A percentile compares a stretch with the other conserved stretches of the same genome.
Conservation (phyloP, 2,329 filamentous ascomycete species). For the Fusarium clavum region DNA sequence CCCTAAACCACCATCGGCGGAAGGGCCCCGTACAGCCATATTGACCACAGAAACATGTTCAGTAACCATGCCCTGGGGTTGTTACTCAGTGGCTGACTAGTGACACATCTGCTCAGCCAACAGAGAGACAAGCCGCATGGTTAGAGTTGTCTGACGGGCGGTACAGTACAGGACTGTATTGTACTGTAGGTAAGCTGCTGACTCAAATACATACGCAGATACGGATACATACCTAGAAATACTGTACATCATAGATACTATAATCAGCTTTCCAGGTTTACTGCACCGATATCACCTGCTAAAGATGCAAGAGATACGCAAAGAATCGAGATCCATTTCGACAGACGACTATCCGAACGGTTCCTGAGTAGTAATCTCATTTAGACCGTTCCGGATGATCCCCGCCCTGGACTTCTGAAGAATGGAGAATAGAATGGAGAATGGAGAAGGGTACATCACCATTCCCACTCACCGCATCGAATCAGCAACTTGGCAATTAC, state of each 20-base stretch:
- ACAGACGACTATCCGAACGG: conserved; percentile 26
- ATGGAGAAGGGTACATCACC: conserved; percentile 38
- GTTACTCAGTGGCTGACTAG: conserved; percentile 16
- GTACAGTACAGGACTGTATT: background rate
- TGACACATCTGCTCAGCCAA: conserved; percentile 25
- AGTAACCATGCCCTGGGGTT: conserved; percentile 19
- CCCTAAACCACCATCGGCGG: conserved; percentile 20
- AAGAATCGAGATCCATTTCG: conserved; percentile 33
- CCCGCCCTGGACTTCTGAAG: conserved; percentile 35
- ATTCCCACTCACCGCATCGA: conserved; percentile 32
- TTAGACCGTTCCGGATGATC: conserved; percentile 20
- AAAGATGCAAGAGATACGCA: conserved; percentile 16
- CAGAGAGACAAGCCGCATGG: conserved; percentile 19
- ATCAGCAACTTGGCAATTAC: conserved; percentile 35
- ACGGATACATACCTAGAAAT: background rate
- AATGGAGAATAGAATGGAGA: conserved; percentile 39
- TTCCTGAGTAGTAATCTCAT: conserved; percentile 17
- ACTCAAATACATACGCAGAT: background rate
- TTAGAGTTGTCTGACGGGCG: conserved; percentile 4
- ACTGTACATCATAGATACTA: background rate
- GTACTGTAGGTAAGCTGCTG: background rate
- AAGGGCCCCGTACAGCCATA: conserved; percentile 22
- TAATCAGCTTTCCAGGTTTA: background rate
- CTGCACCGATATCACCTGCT: conserved; percentile 10
- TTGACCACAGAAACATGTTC: conserved; percentile 25